Base-by-base conservation (phyloP, 805 yeast genomes). In the Ogataea nakhonphanomensis region DNA sequence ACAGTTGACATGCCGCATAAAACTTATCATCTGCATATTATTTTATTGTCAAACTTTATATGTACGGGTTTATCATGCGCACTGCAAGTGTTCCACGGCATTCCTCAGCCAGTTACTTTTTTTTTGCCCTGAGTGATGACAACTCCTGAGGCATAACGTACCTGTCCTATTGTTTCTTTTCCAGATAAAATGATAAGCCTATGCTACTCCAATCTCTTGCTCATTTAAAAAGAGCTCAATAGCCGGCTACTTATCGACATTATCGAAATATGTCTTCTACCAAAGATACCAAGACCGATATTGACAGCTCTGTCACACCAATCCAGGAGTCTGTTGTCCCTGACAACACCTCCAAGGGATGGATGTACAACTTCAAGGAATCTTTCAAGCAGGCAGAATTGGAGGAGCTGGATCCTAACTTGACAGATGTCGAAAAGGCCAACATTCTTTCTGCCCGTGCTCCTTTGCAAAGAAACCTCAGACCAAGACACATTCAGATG, bases 401-500 rank as follows among this genome's bases (percentile, higher is more conserved):
- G 30, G 73, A 67, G 15, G 65, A 62, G 9, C 38, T 74, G 28
- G 79, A 74, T 50, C 74, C 69, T 25, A 58, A 63, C 49, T 54
- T 71, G 50, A 49, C 69, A 11, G 73, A 67, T 25, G 58, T 69
- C 21, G 77, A 74, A 56, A 70, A 63, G 51, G 71, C 73, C 11
- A 74, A 73, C 45, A 58, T 71, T 23, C 52, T 56, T 37, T 67
- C 79, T 20, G 71, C 78, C 20, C 68, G 66, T 49, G 63, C 78
- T 34, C 79, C 79, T 11, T 63, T 73, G 42, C 61, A 71, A 25
- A 66, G 83, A 48, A 58, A 70, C 7, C 66, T 81, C 37, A 78
- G 75, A 51, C 73, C 76, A 30, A 71, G 90, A 55, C 91, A 85
- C 58, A 62, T 85, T 50, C 79, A 81, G 45, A 80, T 84, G 87